These are phyloP conservation scores for Pestalotiopsis sp. DNA, from an alignment of 2,329 filamentous ascomycete species.

Conservation along the genomic window DNA sequence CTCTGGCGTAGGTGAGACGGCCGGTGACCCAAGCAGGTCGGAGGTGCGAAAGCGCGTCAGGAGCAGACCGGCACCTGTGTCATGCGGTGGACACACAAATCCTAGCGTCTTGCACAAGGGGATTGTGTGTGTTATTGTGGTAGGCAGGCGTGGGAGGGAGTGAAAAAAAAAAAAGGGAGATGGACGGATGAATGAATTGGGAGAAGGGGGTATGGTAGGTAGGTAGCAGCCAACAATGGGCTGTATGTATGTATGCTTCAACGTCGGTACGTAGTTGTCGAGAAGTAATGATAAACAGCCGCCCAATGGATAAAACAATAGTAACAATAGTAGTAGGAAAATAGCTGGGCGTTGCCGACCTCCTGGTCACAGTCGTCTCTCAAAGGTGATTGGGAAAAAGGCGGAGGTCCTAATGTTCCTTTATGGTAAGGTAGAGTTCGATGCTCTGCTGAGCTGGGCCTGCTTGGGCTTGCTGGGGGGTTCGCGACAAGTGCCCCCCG, in stretches of 20 bases:
- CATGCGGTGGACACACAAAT: constrained; percentile 7
- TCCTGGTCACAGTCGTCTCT: neutral
- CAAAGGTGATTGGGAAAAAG: neutral
- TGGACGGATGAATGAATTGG: too few relatives aligned
- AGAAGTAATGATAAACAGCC: neutral
- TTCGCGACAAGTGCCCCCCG: neutral
- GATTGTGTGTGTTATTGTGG: neutral
- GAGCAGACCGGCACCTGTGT: neutral
- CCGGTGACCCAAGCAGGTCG: constrained; percentile 8
- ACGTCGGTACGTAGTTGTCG: neutral
- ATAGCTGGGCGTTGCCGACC: neutral
- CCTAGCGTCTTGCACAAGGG: neutral
- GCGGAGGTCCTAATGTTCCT: neutral
- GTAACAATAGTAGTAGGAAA: neutral
- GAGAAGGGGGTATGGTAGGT: too few relatives aligned
- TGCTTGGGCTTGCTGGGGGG: neutral
- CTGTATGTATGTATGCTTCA: too few relatives aligned
- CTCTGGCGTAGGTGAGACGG: constrained; percentile 7
- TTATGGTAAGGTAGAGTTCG: constrained; percentile 4
- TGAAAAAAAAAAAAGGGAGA: neutral
- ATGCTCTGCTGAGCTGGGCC: neutral
- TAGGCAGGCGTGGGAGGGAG: neutral
- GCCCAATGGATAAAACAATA: too few relatives aligned
- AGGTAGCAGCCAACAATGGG: too few relatives aligned
- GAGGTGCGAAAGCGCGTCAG: neutral